Base-by-base conservation (phyloP, 2,329 filamentous ascomycete genomes). In the Thelonectria blattea region DNA sequence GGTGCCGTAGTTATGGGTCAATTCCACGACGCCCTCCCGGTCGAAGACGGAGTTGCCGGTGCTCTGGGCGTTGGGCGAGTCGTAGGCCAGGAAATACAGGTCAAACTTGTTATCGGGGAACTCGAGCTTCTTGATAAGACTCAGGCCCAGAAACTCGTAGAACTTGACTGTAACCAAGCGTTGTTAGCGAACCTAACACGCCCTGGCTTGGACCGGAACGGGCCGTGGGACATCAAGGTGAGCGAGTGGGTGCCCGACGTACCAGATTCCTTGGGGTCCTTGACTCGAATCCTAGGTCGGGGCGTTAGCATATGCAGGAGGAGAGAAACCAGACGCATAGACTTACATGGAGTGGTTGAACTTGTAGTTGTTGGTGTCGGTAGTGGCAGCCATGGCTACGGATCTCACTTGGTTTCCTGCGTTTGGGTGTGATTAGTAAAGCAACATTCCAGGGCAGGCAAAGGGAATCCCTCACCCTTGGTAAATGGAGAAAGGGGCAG, bases 71-170 rank as follows among this genome's bases (percentile, higher is more conserved):
- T 85, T 82, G 10, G 92, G 86, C 32, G 87, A 85, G 74, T 97
- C 90, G 79, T 96, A 98, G 61, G 89, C 93, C 61, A 99, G 84
- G 80, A 98, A 98, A 83, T 98, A 98, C 27, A 97, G 87, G 71
- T 95, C 92, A 77, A 98, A 98, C 74, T 96, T 97, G 76, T 87
- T 87, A 61, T 97, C 93, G 14, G 93, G 91, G 73, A 92, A 91
- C 64, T 90, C 82, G 48, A 95, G 83, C 79, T 93, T 91, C 72
- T 91, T 88, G 76, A 98, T 85, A 64, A 93, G 79, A 73, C 84
- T 93, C 85, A 98, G 88, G 70, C 95, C 95, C 17, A 99, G 85
- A 76, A 92, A 91, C 74, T 97, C 89, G 78, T 98, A 99, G 79
- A 96, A 99, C 68, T 94, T 91, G 77, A 98, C 88, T 85, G 74